Conservation (phyloP, 768 basidiomycete species). For the Thelephora ganbajun region DNA sequence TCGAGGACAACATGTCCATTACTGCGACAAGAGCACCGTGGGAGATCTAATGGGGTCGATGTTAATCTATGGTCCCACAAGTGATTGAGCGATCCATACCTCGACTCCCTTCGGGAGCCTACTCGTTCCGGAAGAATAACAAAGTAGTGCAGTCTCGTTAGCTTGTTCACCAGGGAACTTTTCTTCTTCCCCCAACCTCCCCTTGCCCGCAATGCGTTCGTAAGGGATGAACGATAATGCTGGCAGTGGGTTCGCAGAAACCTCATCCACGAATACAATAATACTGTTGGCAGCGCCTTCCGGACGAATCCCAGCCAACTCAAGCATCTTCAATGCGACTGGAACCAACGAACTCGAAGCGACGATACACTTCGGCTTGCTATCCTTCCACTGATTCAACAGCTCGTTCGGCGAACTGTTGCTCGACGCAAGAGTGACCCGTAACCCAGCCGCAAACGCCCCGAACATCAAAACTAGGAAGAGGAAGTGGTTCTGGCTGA, state of each 20-base stretch:
- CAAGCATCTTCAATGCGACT: conserved; percentile 43
- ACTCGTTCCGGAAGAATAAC: conserved; percentile 59
- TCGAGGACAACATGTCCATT: no score
- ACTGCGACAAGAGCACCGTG: no score
- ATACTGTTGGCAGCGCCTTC: conserved; percentile 37
- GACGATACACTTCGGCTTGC: conserved; percentile 49
- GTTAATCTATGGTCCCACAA: no score
- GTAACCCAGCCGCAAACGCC: conserved; percentile 49
- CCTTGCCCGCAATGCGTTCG: conserved; percentile 29
- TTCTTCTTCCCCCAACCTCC: conserved; percentile 37
- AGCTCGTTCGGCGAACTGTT: conserved; percentile 58
- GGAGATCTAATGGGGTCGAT: no score
- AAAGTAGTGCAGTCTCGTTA: conserved; percentile 49
- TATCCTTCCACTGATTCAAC: conserved; percentile 56
- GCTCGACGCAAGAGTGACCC: conserved; percentile 61
- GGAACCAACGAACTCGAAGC: conserved; percentile 39
- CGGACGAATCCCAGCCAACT: conserved; percentile 29
- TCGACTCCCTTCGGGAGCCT: conserved; percentile 64
- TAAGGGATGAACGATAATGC: conserved; percentile 17
- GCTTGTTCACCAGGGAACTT: conserved; percentile 36
- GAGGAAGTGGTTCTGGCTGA: no score
- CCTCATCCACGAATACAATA: conserved; percentile 35
- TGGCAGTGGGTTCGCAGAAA: neutral
- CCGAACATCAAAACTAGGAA: conserved; percentile 37
- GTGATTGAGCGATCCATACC: conserved; percentile 8